Percentiles rank a stretch among this genome's conserved stretches.
Evolutionary conservation across 371 early-diverging fungal species (phyloP).

Genomic region (Rhizopus sp.): DNA sequence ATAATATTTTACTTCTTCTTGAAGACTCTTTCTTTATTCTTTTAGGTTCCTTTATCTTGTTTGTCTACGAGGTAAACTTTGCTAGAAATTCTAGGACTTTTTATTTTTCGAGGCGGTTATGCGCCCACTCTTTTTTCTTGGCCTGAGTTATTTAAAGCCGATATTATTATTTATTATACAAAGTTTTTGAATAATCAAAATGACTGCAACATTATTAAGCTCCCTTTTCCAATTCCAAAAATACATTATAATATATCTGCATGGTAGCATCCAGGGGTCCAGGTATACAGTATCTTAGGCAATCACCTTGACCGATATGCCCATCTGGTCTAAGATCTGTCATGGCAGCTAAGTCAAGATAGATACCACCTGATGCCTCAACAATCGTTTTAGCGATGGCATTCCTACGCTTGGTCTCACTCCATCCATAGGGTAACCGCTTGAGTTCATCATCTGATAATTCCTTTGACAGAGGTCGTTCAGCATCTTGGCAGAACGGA

Average conservation of each 20-base stretch:
- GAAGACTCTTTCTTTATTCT: too few relatives aligned
- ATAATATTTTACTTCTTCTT: too few relatives aligned
- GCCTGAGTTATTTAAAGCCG: too few relatives aligned
- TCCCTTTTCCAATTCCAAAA: constrained; percentile 19
- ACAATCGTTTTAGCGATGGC: constrained; percentile 56
- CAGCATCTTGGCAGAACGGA: constrained; percentile 46
- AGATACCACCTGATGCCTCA: constrained; percentile 62
- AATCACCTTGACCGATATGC: constrained; percentile 62
- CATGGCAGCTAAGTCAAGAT: constrained; percentile 56
- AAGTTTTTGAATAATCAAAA: constrained; percentile 8
- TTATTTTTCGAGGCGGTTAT: too few relatives aligned
- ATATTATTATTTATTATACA: not conserved
- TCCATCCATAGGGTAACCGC: constrained; percentile 53
- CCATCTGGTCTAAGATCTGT: constrained; percentile 58
- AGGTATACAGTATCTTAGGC: constrained; percentile 66
- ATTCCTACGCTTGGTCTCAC: constrained; percentile 58
- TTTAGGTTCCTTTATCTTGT: too few relatives aligned
- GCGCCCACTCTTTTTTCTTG: too few relatives aligned
- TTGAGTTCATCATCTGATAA: constrained; percentile 39
- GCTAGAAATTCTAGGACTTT: too few relatives aligned
- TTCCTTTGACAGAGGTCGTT: constrained; percentile 32
- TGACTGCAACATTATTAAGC: not conserved
- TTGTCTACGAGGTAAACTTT: too few relatives aligned
- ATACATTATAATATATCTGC: constrained; percentile 51
- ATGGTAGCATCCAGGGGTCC: constrained; percentile 62